Percentiles rank a stretch among this genome's conserved stretches.
Conservation (phyloP, 2,329 filamentous ascomycete species). For the Cercospora sp. region DNA sequence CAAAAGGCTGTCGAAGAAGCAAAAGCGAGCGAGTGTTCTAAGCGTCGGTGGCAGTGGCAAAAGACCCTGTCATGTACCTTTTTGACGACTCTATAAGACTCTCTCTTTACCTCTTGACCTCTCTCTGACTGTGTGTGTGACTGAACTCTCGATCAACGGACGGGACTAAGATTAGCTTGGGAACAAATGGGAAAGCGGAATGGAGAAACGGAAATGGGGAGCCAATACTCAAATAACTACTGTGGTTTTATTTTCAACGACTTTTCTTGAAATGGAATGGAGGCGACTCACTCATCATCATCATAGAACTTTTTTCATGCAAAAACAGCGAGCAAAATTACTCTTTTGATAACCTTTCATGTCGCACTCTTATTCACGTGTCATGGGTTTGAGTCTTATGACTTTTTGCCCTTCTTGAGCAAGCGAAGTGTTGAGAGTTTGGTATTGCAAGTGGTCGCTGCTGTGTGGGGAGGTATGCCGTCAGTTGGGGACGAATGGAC, state of each 20-base stretch:
- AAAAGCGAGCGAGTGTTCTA: slow-evolving; percentile 1
- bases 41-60: background rate
- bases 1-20: slow-evolving; percentile 20
- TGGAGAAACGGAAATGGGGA: background rate
- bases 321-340: background rate
- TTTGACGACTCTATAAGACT: slow-evolving; percentile 17
- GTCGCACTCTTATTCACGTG: too few species aligned
- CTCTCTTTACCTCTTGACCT: background rate
- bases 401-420: too few species aligned
- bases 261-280: background rate
- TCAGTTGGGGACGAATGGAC: too few species aligned
- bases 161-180: background rate
- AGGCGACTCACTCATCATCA: background rate
- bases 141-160: background rate
- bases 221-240: background rate
- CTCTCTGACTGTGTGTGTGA: background rate
- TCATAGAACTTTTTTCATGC: background rate
- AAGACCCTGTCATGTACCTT: slow-evolving; percentile 17
- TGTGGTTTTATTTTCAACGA: background rate
- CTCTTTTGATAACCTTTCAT: background rate
- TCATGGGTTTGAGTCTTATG: too few species aligned
- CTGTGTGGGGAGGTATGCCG: too few species aligned
- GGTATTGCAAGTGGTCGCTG: too few species aligned
- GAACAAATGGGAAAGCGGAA: background rate
- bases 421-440: too few species aligned